Evolutionary conservation across 176 grass and related monocot genomes (phyloP), one percentile per base, ranked within the genome.

Genomic region (Aegilops umbellulata): DNA sequence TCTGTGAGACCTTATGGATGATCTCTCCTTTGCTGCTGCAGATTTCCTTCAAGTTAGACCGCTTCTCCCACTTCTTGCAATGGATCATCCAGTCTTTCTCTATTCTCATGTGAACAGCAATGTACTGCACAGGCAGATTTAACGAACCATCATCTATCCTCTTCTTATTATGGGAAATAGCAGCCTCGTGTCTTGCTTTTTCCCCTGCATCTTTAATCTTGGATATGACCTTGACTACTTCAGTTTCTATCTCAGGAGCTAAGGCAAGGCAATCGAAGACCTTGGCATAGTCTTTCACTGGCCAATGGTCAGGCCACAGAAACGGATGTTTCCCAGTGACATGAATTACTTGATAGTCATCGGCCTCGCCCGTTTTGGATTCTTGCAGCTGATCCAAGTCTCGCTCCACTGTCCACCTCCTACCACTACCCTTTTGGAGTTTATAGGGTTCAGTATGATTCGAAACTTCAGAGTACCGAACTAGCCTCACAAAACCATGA

Each of bases 21-120:
- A 99, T 99, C 87, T 96, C 94, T 44, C 86, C 65, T 90, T 99
- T 99, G 84, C 90, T 94, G 53, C 97, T 99, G 86, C 97, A 99
- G 60, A 99, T 99, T 88, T 99, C 86, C 36, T 91, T 89, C 8
- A 83, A 90, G 5, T 86, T 83, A 6, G 88, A 82, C 49, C 90
- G 90, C 67, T 91, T 90, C 86, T 99, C 97, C 90, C 91, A 89
- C 61, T 99, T 99, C 87, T 99, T 99, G 86, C 97, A 99, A 86
- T 99, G 97, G 62, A 99, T 99, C 94, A 99, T 99, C 97, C 97
- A 99, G 81, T 99, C 97, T 74, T 98, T 98, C 86, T 98, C 97
- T 76, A 99, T 96, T 82, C 97, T 99, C 94, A 96, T 94, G 72
- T 96, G 97, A 80, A 96, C 97, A 76, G 96, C 96, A 84, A 98